phyloP scores from a whole-genome alignment of 2,329 filamentous ascomycete species.

The Exophiala spinifera region DNA sequence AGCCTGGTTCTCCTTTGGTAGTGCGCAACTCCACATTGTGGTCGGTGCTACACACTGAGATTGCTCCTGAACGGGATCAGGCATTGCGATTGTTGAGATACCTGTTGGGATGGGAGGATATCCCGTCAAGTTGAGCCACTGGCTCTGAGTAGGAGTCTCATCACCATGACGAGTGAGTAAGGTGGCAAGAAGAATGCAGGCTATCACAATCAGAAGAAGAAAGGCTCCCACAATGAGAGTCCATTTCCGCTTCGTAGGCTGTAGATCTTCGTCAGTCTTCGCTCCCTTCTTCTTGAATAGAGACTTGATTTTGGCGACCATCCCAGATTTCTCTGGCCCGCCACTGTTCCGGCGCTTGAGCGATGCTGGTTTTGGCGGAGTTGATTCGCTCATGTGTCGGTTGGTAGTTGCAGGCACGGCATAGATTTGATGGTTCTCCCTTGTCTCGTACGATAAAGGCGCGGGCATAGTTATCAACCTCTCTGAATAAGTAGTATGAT shows the following conservation, averaged over 20 bases:
- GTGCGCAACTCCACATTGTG: slow-evolving; percentile 79
- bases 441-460: slow-evolving; percentile 1
- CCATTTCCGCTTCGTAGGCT: slow-evolving; percentile 41
- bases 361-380: neutral
- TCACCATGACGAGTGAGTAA: slow-evolving; percentile 51
- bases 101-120: slow-evolving; percentile 86
- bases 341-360: slow-evolving; percentile 34
- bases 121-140: slow-evolving; percentile 80
- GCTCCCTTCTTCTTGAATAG: slow-evolving; percentile 6
- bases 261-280: slow-evolving; percentile 30
- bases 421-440: slow-evolving; percentile 6
- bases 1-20: slow-evolving; percentile 74
- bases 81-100: slow-evolving; percentile 71
- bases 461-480: neutral
- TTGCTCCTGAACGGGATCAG: slow-evolving; percentile 62
- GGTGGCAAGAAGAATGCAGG: slow-evolving; percentile 56
- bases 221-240: slow-evolving; percentile 59
- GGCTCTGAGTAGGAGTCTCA: slow-evolving; percentile 46
- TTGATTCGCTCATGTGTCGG: neutral
- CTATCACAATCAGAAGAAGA: slow-evolving; percentile 39
- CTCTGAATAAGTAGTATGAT: slow-evolving; percentile 28
- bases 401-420: neutral
- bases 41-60: slow-evolving; percentile 68
- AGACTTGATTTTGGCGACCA: slow-evolving; percentile 13
- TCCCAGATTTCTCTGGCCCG: slow-evolving; percentile 60